Conservation (phyloP, 1,284 basidiomycete genomes). For the Malassezia equina region DNA sequence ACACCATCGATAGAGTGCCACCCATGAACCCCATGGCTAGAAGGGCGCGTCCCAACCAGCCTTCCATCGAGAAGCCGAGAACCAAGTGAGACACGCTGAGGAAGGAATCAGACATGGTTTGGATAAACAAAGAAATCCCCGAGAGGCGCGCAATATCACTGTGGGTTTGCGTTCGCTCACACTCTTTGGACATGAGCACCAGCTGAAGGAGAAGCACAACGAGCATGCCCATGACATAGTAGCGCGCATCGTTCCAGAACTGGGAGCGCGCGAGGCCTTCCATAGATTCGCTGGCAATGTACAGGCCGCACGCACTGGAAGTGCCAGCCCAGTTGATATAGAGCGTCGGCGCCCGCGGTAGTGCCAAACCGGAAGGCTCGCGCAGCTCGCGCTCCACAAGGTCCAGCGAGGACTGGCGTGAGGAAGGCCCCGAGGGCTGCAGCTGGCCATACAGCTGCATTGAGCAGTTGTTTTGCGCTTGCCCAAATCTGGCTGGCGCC, state of each 20-base stretch:
- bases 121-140: conserved; percentile 2
- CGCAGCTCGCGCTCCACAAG: conserved; percentile 1
- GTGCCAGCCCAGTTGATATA: background rate
- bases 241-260: conserved; percentile 12
- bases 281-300: background rate
- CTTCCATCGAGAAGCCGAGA: background rate
- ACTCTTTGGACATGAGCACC: conserved; percentile 1
- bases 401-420: background rate
- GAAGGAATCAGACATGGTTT: conserved; percentile 10
- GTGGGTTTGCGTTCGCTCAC: conserved; percentile 7
- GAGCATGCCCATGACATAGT: conserved; percentile 11
- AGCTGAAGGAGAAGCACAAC: conserved; percentile 7
- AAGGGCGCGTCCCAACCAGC: background rate
- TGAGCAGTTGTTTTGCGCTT: conserved; percentile 4
- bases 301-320: conserved; percentile 6
- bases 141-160: conserved; percentile 9
- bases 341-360: background rate
- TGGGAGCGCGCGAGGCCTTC: background rate
- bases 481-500: background rate
- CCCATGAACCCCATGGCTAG: conserved; percentile 10
- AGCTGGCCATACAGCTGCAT: conserved; percentile 14
- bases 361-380: conserved; percentile 1
- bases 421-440: background rate
- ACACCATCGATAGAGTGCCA: conserved; percentile 7
- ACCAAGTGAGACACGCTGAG: conserved; percentile 8